Conservation (phyloP, 805 yeast genomes). For the Sugiyamaella americana region DNA sequence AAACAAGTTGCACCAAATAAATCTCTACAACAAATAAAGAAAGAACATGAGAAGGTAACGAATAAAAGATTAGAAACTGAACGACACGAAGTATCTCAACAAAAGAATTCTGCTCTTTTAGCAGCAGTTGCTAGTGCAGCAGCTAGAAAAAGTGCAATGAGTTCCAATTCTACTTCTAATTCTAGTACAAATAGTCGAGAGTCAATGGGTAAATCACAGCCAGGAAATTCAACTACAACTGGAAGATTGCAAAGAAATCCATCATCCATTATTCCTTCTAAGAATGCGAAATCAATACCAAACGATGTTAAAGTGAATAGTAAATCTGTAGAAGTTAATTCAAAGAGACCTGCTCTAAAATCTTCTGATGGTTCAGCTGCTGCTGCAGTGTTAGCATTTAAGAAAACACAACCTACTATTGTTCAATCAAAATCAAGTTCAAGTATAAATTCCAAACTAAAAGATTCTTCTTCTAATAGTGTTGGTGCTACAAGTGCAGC, state of each 20-base stretch:
- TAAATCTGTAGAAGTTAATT: too few relatives aligned
- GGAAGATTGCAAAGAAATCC: too few relatives aligned
- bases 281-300: too few relatives aligned
- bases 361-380: conserved; percentile 4
- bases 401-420: conserved; percentile 1
- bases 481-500: background rate
- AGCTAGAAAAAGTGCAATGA: background rate
- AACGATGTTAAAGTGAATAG: too few relatives aligned
- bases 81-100: background rate
- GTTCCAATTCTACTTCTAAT: conserved; percentile 1
- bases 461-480: background rate
- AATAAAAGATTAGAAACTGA: background rate
- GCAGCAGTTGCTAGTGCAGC: conserved; percentile 12
- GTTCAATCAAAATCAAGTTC: background rate
- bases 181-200: background rate
- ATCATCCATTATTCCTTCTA: too few relatives aligned
- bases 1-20: conserved; percentile 10
- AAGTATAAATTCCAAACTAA: background rate
- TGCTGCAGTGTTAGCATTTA: conserved; percentile 5
- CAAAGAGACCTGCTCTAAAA: conserved; percentile 1
- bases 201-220: too few relatives aligned
- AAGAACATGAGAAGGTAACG: conserved; percentile 2
- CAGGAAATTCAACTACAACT: too few relatives aligned
- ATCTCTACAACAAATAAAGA: background rate
- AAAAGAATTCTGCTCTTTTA: background rate